Base-by-base conservation (phyloP, 129 eudicot species). In the Oenanthe sinensis region DNA sequence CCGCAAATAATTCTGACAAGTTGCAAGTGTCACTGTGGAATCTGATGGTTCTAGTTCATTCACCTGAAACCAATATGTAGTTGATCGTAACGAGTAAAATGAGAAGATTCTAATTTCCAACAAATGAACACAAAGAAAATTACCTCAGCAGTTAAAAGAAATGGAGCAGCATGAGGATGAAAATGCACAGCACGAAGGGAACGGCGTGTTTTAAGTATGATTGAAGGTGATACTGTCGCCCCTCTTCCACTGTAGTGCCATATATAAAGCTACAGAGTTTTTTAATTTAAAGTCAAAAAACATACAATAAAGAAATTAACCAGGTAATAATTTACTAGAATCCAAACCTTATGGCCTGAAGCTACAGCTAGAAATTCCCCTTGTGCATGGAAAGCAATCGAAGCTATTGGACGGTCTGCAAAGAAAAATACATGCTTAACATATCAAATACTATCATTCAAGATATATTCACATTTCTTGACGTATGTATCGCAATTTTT, bases 141-240 rank as follows among this genome's bases (percentile, higher is more conserved):
- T 85, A 95, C 99, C 97, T 95, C 99, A 12, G 99, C 99, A 44
- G 99, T 92, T 76, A 95, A 76, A 79, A 95, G 92, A 85, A 88
- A 89, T 4, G 97, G 97, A 24, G 99, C 99, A 77, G 88, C 94
- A 84, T 92, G 94, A 22, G 99, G 99, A 80, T 90, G 97, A 75
- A 95, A 95, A 85, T 91, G 99, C 78, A 95, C 99, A 22, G 97
- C 97, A 82, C 99, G 96, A 70, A 95, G 96, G 7, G 99, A 95
- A 42, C 97, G 96, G 54, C 93, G 91, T 39, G 97, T 95, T 84
- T 90, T 90, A 74, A 95, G 82, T 73, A 95, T 88, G 69, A 95
- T 86, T 13, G 94, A 76, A 54, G 99, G 97, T 71, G 91, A 72
- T 13, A 90, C 80, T 71, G 82, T 75, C 43, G 90, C 99, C 75